Conservation (phyloP, 768 basidiomycete species). For the Pulveroboletus frians region DNA sequence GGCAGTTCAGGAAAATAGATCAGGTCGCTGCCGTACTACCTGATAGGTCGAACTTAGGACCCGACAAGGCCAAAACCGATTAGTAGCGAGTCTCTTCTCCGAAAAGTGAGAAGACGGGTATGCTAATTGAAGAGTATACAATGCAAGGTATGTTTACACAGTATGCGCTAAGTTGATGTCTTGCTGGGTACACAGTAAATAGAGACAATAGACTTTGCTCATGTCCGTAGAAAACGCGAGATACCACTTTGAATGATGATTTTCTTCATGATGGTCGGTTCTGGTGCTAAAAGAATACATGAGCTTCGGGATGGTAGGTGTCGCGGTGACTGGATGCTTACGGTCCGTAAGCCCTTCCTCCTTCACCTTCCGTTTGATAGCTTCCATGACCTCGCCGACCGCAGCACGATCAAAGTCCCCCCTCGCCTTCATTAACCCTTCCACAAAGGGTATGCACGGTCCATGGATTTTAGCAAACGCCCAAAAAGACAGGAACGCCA, state of each 20-base stretch:
- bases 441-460: slow-evolving; percentile 87
- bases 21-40: slow-evolving; percentile 72
- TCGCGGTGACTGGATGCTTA: slow-evolving; percentile 37
- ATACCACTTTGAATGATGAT: slow-evolving; percentile 70
- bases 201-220: slow-evolving; percentile 3
- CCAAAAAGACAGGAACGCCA: slow-evolving; percentile 92
- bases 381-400: slow-evolving; percentile 89
- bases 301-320: neutral
- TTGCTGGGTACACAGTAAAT: slow-evolving; percentile 4
- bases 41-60: slow-evolving; percentile 48
- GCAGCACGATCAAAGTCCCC: slow-evolving; percentile 88
- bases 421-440: slow-evolving; percentile 82
- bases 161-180: neutral
- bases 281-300: slow-evolving; percentile 47
- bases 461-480: slow-evolving; percentile 91
- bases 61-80: slow-evolving; percentile 45
- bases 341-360: slow-evolving; percentile 82
- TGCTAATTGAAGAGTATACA: slow-evolving; percentile 9
- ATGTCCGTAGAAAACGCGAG: slow-evolving; percentile 63
- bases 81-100: slow-evolving; percentile 21
- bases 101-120: neutral
- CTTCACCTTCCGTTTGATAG: slow-evolving; percentile 85
- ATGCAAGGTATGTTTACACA: slow-evolving; percentile 1
- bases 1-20: slow-evolving; percentile 97
- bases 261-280: slow-evolving; percentile 91